Evolutionary conservation across 192 early-diverging fungal species (phyloP), one percentile per base, ranked within the genome.

Genomic region (Lunasporangiospora selenospora): DNA sequence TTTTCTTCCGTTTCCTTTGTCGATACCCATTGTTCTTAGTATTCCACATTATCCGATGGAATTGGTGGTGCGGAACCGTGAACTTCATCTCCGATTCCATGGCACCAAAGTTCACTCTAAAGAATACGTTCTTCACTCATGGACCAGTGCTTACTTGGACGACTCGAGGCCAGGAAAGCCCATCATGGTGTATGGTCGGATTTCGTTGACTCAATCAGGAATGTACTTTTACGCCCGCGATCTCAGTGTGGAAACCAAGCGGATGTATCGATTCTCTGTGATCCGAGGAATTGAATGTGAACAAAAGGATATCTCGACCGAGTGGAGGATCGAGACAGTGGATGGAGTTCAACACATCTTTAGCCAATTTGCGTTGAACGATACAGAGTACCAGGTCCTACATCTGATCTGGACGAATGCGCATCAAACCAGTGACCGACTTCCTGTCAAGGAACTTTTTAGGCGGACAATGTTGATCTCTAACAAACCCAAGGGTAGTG

Each of bases 391-490:
- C 18, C 69, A 63, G 30, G 60, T 58, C 3, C 49, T 73, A 24
- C 69, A 73, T 53, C 37, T 73, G 36, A 73, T 73, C 36, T 73
- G 69, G 69, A 73, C 69, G 18, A 73, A 73, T 41, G 61, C 53
- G 5, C 61, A 63, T 33, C 55, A 58, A 16, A 32, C 60, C 26
- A 63, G 58, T 34, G 60, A 61, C 13, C 69, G 69, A 3, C 29
- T 73, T n/a, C 69, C 61, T 2, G 60, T 73, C 19, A 73, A 63
- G 48, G 69, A 73, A 7, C 49, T 73, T 1, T 73, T 73, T 34
- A 36, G 50, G 26, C 44, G 48, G 29, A 58, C 61, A 0, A 52
- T 63, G 61, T 27, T 58, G 37, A 62, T 73, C 29, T 63, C 61
- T 15, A 73, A 46, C 54, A 73, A 58, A 44, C 69, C 59, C 41